phyloP scores from a whole-genome alignment of 257 asterid genomes.

The Forsythia viridissima region DNA sequence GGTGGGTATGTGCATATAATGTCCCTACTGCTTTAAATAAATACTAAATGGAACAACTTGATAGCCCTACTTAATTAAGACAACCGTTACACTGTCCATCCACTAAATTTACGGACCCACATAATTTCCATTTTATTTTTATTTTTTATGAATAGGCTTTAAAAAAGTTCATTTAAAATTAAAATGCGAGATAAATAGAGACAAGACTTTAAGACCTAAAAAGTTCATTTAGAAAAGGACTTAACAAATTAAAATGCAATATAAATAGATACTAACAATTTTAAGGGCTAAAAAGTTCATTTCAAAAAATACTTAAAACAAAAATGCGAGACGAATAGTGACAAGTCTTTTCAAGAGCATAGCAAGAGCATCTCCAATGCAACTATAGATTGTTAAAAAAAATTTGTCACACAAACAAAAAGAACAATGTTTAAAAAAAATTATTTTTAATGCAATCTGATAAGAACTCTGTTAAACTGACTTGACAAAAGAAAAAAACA shows the following conservation, averaged over 20 bases:
- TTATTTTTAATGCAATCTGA: too few relatives aligned
- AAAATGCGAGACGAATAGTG: too few relatives aligned
- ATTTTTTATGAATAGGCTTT: not conserved
- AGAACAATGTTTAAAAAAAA: too few relatives aligned
- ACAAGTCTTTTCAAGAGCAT: too few relatives aligned
- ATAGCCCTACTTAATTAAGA: not conserved
- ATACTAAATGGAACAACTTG: not conserved
- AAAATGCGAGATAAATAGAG: too few relatives aligned
- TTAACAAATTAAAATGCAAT: not conserved
- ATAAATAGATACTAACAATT: not conserved
- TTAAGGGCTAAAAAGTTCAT: too few relatives aligned
- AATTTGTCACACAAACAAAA: too few relatives aligned
- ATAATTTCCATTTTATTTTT: not conserved
- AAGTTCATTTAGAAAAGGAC: not conserved
- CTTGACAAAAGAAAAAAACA: too few relatives aligned
- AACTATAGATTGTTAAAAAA: too few relatives aligned
- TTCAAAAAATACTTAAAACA: too few relatives aligned
- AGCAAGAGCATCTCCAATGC: too few relatives aligned
- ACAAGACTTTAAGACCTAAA: not conserved
- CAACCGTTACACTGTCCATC: not conserved
- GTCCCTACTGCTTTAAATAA: not conserved
- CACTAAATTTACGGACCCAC: not conserved
- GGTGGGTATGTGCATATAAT: not conserved
- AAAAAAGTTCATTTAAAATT: not conserved
- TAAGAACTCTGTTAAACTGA: too few relatives aligned